Base-by-base conservation (phyloP, 2,329 filamentous ascomycete species). In the Alternaria rosae region DNA sequence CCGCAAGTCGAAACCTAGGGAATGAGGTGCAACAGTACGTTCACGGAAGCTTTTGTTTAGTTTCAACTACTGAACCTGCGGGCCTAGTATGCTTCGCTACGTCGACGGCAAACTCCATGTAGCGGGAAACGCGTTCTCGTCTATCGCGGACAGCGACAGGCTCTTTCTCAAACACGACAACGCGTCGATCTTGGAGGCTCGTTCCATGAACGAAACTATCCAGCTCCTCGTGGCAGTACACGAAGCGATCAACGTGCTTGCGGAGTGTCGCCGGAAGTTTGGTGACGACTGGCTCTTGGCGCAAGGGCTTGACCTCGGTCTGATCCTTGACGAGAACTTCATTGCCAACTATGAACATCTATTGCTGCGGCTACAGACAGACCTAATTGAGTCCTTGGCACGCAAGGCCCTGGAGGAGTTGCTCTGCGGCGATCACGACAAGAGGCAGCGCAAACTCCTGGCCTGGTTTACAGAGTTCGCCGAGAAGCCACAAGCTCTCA, bases 321-420 rank as follows among this genome's bases (percentile, higher is more conserved):
- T 76, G 17, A 58, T 59, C 30, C 69, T 79, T 11, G 77, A 81
- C 63, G 77, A 78, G 35, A 75, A 65, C 10, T 78, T 78, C 64
- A 66, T 80, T 45, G 80, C 81, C 17, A 83, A 83, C 66, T 78
- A 83, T 58, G 75, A 81, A 65, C 80, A 83, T 63, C 59, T 83
- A 35, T 73, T 83, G 52, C 64, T 80, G 57, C 75, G 76, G 56
- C 71, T 82, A 17, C 75, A 75, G 52, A 52, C 76, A n/a, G 71
- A 76, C 59, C 70, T 82, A 20, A 64, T 80, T 20, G 57, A 72
- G n/a, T 67, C 68, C 10, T 52, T 78, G 44, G 61, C 65, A 42
- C 73, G 72, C 54, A 77, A 76, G 57, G 71, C 68, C 5, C 59
- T 76, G 11, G 73, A 75, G 45, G 68, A 72, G 56, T 61, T 76